Evolutionary conservation across 768 basidiomycete species (phyloP).

Genomic region (Mycena amicta): DNA sequence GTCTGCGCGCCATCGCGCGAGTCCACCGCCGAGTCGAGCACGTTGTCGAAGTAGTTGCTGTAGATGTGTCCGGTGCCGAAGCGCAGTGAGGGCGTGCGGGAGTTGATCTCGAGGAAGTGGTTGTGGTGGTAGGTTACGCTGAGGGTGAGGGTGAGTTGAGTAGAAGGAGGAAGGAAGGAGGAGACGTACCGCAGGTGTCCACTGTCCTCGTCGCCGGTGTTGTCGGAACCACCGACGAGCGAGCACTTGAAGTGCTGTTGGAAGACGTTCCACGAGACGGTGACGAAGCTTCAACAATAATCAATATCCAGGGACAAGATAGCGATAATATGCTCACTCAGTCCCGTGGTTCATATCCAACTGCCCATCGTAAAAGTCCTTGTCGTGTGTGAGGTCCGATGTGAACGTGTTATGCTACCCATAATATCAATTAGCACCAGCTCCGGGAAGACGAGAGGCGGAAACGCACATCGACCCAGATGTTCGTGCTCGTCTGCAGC

Average conservation of each 20-base stretch:
- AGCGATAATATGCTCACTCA: slow-evolving; percentile 2
- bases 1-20: slow-evolving; percentile 20
- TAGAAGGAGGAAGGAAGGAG: neutral
- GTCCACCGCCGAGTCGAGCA: slow-evolving; percentile 10
- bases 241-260: slow-evolving; percentile 21
- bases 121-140: slow-evolving; percentile 24
- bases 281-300: slow-evolving; percentile 8
- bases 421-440: neutral
- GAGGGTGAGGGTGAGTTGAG: neutral
- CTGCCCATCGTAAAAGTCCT: slow-evolving; percentile 22
- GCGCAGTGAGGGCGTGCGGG: slow-evolving; percentile 19
- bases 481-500: slow-evolving; percentile 18
- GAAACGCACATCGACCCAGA: slow-evolving; percentile 20
- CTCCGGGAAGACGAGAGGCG: neutral
- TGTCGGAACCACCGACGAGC: slow-evolving; percentile 19
- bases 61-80: slow-evolving; percentile 22
- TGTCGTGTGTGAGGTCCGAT: slow-evolving; percentile 18
- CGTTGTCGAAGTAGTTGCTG: slow-evolving; percentile 18
- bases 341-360: slow-evolving; percentile 22
- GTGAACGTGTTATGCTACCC: slow-evolving; percentile 20
- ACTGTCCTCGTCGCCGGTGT: slow-evolving; percentile 20
- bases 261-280: slow-evolving; percentile 23
- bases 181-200: slow-evolving; percentile 17
- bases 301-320: neutral
- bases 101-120: slow-evolving; percentile 21